Conservation (phyloP, 441 rosid genomes). For the Corymbia calophylla region DNA sequence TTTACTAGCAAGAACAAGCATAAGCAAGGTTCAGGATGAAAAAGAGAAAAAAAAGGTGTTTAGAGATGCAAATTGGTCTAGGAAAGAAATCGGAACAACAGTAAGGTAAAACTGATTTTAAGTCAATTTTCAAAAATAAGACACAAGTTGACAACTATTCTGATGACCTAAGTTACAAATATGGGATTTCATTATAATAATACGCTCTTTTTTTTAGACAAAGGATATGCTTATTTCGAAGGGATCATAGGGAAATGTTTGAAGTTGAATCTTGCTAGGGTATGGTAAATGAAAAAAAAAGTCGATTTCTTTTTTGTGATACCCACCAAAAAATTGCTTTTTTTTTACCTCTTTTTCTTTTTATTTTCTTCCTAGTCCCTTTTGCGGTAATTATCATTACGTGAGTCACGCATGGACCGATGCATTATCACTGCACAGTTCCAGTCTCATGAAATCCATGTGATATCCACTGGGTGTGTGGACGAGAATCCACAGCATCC, state of each 20-base stretch:
- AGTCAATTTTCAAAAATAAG: neutral
- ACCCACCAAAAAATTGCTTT: neutral
- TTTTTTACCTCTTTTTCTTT: neutral
- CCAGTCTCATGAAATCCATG: neutral
- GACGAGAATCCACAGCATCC: neutral
- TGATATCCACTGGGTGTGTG: neutral
- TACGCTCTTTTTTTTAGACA: neutral
- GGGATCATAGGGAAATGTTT: neutral
- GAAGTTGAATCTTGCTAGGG: neutral
- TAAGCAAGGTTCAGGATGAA: neutral
- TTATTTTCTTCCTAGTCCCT: neutral
- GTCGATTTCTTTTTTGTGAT: neutral
- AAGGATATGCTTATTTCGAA: neutral
- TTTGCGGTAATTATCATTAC: neutral
- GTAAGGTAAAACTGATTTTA: neutral
- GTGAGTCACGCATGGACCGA: neutral
- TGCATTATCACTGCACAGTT: neutral
- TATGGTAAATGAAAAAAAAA: neutral
- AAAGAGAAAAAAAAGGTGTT: neutral
- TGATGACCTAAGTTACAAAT: neutral
- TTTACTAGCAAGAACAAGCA: neutral
- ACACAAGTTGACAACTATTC: neutral
- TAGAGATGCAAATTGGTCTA: neutral
- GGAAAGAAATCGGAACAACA: neutral
- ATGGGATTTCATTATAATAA: neutral